Evolutionary conservation across 257 asterid species (phyloP).

Genomic region (Scutellaria minor): DNA sequence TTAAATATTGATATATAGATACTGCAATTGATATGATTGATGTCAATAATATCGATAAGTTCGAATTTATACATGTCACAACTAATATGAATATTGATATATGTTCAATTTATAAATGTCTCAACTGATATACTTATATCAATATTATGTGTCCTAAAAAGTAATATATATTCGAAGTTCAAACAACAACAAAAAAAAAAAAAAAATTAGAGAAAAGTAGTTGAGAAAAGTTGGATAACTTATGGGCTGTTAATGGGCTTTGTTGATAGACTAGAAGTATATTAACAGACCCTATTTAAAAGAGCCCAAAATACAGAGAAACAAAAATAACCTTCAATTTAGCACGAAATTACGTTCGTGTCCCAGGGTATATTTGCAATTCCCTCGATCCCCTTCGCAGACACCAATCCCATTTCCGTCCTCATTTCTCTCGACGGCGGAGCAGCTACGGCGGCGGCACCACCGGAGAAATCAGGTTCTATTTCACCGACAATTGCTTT

Average conservation of each 20-base stretch:
- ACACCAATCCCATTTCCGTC: constrained; percentile 15
- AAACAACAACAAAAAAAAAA: too few species aligned
- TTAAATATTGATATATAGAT: too few species aligned
- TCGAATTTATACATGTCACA: too few species aligned
- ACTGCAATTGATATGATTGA: too few species aligned
- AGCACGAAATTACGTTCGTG: constrained; percentile 1
- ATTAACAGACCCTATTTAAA: too few species aligned
- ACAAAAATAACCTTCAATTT: constrained; percentile 22
- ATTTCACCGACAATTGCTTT: neutral
- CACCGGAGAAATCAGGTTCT: constrained; percentile 40
- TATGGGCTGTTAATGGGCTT: neutral
- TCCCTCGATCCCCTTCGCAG: constrained; percentile 37
- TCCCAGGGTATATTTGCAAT: constrained; percentile 31
- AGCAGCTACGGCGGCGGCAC: constrained; percentile 37
- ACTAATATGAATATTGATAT: too few species aligned
- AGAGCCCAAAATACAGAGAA: constrained; percentile 3
- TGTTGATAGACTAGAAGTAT: neutral
- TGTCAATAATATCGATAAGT: too few species aligned
- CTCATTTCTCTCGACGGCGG: constrained; percentile 35
- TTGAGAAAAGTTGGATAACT: neutral
- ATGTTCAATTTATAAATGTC: too few species aligned
- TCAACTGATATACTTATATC: too few species aligned
- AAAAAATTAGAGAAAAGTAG: too few species aligned
- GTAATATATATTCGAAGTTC: too few species aligned
- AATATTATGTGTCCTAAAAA: too few species aligned